Conservation (phyloP, 1,284 basidiomycete species). For the Moesziomyces antarcticus region DNA sequence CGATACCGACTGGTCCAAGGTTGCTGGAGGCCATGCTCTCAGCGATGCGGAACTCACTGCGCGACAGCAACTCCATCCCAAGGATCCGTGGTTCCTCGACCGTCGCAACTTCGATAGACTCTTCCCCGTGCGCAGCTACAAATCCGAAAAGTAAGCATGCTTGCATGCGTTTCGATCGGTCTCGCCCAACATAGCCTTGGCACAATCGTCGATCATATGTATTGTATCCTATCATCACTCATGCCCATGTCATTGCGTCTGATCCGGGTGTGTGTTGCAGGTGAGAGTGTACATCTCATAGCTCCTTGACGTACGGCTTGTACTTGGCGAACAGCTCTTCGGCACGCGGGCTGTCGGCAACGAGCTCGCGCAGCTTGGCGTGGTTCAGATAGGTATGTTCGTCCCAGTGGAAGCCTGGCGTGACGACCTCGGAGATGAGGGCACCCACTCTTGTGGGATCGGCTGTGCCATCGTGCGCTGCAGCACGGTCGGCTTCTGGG, state of each 20-base stretch:
- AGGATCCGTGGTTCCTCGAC: slow-evolving; percentile 54
- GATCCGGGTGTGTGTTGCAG: too few species aligned
- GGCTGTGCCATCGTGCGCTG: slow-evolving; percentile 8
- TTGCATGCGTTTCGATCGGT: not conserved
- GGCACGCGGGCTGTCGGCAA: slow-evolving; percentile 21
- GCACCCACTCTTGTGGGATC: slow-evolving; percentile 29
- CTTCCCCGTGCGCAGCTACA: slow-evolving; percentile 27
- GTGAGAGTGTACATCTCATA: not conserved
- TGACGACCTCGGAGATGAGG: slow-evolving; percentile 53
- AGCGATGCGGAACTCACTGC: slow-evolving; percentile 18
- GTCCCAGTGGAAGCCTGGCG: slow-evolving; percentile 52
- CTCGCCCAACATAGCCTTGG: not conserved
- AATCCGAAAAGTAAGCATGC: slow-evolving; percentile 3
- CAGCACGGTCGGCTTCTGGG: slow-evolving; percentile 25
- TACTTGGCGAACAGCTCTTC: slow-evolving; percentile 29
- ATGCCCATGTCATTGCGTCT: not conserved
- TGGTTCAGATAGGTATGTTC: slow-evolving; percentile 47
- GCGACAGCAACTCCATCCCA: slow-evolving; percentile 21
- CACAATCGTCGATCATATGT: slow-evolving; percentile 9
- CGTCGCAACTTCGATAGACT: slow-evolving; percentile 48
- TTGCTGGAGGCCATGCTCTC: slow-evolving; percentile 14
- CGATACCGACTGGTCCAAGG: slow-evolving; percentile 36
- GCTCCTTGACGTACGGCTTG: slow-evolving; percentile 43
- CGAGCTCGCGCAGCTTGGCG: slow-evolving; percentile 29
- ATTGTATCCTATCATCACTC: slow-evolving; percentile 3